These are phyloP conservation scores for Ligustrum vulgare DNA, from an alignment of 257 asterid species.

Conservation along the genomic window DNA sequence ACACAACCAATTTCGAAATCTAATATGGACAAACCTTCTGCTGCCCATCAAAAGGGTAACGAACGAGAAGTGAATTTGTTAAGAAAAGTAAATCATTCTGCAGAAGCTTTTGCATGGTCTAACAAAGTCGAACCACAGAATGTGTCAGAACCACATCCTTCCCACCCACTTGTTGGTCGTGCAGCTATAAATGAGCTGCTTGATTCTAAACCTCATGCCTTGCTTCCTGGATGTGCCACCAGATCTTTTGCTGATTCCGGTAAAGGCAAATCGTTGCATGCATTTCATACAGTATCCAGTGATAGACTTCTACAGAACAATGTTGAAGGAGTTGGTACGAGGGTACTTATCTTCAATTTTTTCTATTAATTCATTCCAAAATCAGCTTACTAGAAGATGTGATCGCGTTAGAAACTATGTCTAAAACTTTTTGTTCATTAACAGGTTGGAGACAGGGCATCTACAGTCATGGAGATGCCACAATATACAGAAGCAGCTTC, in stretches of 20 bases:
- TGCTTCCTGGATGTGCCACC: constrained; percentile 42
- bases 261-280: constrained; percentile 40
- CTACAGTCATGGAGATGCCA: constrained; percentile 33
- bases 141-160: constrained; percentile 32
- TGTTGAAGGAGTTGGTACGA: constrained; percentile 40
- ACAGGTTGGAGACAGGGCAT: constrained; percentile 51
- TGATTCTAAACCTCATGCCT: constrained; percentile 34
- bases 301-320: constrained; percentile 43
- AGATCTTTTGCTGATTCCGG: constrained; percentile 38
- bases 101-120: constrained; percentile 45
- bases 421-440: constrained; percentile 24
- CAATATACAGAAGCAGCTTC: constrained; percentile 47
- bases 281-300: constrained; percentile 32
- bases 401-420: constrained; percentile 15
- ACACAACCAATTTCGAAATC: constrained; percentile 39
- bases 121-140: constrained; percentile 47
- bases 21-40: constrained; percentile 37
- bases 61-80: constrained; percentile 40
- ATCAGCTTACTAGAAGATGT: constrained; percentile 18
- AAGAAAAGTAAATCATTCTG: constrained; percentile 43
- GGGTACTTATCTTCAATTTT: constrained; percentile 33
- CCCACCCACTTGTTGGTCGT: constrained; percentile 34
- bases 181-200: constrained; percentile 43
- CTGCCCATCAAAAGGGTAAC: constrained; percentile 38
- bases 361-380: constrained; percentile 12